Conservation (phyloP, 2,329 filamentous ascomycete species). For the Fusarium sp. region DNA sequence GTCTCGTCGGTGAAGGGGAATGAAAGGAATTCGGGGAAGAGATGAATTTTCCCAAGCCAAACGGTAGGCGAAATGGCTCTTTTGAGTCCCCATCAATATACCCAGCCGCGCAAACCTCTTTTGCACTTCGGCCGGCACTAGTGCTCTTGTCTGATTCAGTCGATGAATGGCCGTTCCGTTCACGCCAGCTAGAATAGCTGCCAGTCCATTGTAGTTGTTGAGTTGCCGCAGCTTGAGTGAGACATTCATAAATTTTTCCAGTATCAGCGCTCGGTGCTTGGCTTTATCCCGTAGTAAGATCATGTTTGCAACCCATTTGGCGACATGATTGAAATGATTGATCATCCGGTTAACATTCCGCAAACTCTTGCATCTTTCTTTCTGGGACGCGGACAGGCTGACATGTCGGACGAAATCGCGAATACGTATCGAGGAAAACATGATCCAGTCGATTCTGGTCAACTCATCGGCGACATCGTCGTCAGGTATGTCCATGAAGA, state of each 20-base stretch:
- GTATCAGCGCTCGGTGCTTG: constrained; percentile 89
- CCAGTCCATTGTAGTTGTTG: constrained; percentile 97
- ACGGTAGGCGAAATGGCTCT: constrained; percentile 95
- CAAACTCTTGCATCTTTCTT: constrained; percentile 80
- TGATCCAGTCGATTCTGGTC: constrained; percentile 96
- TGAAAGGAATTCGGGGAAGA: constrained; percentile 89
- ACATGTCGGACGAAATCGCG: constrained; percentile 94
- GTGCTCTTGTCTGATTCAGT: constrained; percentile 79
- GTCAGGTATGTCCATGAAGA: constrained; percentile 87
- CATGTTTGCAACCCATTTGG: constrained; percentile 85
- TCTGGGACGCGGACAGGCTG: constrained; percentile 76
- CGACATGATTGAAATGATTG: constrained; percentile 88
- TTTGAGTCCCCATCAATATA: constrained; percentile 91
- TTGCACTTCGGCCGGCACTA: constrained; percentile 77
- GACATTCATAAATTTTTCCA: constrained; percentile 96
- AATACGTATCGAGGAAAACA: constrained; percentile 94
- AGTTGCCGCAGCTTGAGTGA: constrained; percentile 86
- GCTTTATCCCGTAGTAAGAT: constrained; percentile 92
- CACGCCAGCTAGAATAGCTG: constrained; percentile 92
- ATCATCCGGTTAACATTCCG: constrained; percentile 95
- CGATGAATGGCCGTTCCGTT: constrained; percentile 89
- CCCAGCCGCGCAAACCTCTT: constrained; percentile 90
- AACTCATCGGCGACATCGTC: constrained; percentile 91
- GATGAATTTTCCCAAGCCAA: constrained; percentile 97
- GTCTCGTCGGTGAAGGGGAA: constrained; percentile 89